These are phyloP conservation scores for Kodamaea kaohsiungensis DNA, from an alignment of 805 yeast genomes.

Conservation along the genomic window DNA sequence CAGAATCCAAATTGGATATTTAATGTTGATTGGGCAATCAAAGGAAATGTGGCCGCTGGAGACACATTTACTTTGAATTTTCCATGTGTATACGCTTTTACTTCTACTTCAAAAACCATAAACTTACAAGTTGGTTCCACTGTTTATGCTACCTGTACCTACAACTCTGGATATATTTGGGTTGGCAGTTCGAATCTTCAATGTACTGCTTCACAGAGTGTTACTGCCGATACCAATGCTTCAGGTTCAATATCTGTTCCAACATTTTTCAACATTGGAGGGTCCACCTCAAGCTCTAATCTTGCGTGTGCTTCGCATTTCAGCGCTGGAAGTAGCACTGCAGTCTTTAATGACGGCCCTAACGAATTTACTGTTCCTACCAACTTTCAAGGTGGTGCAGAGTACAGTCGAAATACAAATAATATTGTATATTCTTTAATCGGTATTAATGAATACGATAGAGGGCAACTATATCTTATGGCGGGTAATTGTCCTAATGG, in stretches of 20 bases:
- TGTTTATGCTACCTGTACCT: slow-evolving; percentile 24
- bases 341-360: slow-evolving; percentile 16
- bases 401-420: not conserved
- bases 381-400: slow-evolving; percentile 5
- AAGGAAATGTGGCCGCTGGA: slow-evolving; percentile 6
- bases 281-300: slow-evolving; percentile 12
- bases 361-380: slow-evolving; percentile 9
- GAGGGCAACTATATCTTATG: slow-evolving; percentile 10
- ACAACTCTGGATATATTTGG: slow-evolving; percentile 12
- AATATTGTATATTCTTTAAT: slow-evolving; percentile 1
- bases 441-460: slow-evolving; percentile 13
- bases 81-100: slow-evolving; percentile 19
- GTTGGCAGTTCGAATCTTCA: slow-evolving; percentile 9
- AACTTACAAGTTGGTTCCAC: slow-evolving; percentile 10
- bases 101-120: slow-evolving; percentile 7
- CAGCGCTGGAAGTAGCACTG: slow-evolving; percentile 21
- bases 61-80: no score
- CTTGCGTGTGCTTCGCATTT: slow-evolving; percentile 18
- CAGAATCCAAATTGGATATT: slow-evolving; percentile 15
- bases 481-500: slow-evolving; percentile 22
- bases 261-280: slow-evolving; percentile 20
- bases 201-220: slow-evolving; percentile 10
- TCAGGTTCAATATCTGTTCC: slow-evolving; percentile 18
- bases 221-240: slow-evolving; percentile 1
- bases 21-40: slow-evolving; percentile 13